phyloP scores from a whole-genome alignment of 495 filamentous ascomycete genomes.

The Barbatosphaeria neglecta region DNA sequence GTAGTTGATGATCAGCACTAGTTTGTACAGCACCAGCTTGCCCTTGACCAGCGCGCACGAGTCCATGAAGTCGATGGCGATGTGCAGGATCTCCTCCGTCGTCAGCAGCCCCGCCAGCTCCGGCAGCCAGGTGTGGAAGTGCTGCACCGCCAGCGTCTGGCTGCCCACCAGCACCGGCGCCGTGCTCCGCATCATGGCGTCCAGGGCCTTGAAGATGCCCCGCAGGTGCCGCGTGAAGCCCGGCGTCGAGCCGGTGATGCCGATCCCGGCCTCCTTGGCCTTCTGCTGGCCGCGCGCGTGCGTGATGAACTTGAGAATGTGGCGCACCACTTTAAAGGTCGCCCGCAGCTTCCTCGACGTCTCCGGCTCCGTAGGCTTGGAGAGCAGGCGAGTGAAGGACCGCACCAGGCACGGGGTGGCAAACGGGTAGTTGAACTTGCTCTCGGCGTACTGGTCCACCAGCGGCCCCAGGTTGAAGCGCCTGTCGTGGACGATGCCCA shows the following conservation, averaged over 20 bases:
- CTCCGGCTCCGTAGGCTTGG: conserved; percentile 65
- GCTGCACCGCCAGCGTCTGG: conserved; percentile 89
- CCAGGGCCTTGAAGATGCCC: conserved; percentile 78
- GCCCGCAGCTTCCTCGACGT: conserved; percentile 75
- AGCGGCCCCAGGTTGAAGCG: conserved; percentile 83
- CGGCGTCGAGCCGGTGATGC: conserved; percentile 63
- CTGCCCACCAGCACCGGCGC: conserved; percentile 81
- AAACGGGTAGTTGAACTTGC: conserved; percentile 84
- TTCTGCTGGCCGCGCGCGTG: conserved; percentile 80
- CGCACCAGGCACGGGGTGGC: conserved; percentile 83
- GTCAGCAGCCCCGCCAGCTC: conserved; percentile 67
- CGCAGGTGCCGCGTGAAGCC: conserved; percentile 77
- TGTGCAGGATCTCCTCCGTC: conserved; percentile 75
- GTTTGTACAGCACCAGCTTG: conserved; percentile 87
- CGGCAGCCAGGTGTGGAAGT: conserved; percentile 94
- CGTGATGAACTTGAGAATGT: conserved; percentile 91
- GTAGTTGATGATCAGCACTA: conserved; percentile 85
- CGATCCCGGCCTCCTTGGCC: conserved; percentile 78
- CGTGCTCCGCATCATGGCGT: conserved; percentile 75
- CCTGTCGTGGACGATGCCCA: conserved; percentile 90
- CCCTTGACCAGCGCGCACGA: conserved; percentile 80
- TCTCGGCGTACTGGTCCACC: conserved; percentile 85
- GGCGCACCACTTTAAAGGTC: conserved; percentile 87
- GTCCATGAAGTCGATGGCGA: conserved; percentile 88
- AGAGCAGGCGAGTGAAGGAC: conserved; percentile 72